A percentile compares a stretch with the other conserved stretches of the same genome.
Evolutionary conservation across 371 early-diverging fungal species (phyloP).

Genomic region (Syncephalastrum monosporum): DNA sequence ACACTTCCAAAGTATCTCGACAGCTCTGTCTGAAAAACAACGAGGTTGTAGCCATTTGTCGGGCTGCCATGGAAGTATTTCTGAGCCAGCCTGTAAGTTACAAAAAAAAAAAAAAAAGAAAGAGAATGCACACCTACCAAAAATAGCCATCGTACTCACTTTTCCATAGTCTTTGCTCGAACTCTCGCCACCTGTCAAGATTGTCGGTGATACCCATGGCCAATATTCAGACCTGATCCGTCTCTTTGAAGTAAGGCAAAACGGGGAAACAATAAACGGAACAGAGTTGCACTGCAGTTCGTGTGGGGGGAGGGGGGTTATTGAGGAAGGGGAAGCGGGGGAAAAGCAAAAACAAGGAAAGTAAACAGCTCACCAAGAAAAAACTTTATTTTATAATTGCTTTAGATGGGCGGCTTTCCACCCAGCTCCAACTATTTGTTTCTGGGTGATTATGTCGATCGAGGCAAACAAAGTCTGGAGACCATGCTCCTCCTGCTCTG

Average conservation of each 20-base stretch:
- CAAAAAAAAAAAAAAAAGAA: not conserved
- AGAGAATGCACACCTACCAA: not conserved
- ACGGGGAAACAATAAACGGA: no score
- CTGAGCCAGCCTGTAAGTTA: slow-evolving; percentile 79
- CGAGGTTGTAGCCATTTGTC: slow-evolving; percentile 90
- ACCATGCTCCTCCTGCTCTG: slow-evolving; percentile 92
- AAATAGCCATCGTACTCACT: not conserved
- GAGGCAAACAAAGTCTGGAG: slow-evolving; percentile 96
- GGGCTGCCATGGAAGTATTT: slow-evolving; percentile 87
- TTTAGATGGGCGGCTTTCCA: slow-evolving; percentile 82
- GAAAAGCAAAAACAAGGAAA: no score
- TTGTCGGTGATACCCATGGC: slow-evolving; percentile 96
- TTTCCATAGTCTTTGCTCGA: slow-evolving; percentile 77
- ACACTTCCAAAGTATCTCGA: slow-evolving; percentile 73
- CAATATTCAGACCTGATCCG: slow-evolving; percentile 90
- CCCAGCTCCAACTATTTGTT: slow-evolving; percentile 92
- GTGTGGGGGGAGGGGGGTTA: no score
- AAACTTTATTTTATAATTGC: slow-evolving; percentile 64
- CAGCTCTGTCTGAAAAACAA: slow-evolving; percentile 72
- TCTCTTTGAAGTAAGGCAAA: slow-evolving; percentile 66
- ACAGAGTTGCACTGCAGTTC: not conserved
- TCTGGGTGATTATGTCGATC: slow-evolving; percentile 99
- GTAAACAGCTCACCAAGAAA: no score
- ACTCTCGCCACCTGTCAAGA: slow-evolving; percentile 95
- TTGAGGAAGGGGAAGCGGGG: no score